A percentile compares a stretch with the other conserved stretches of the same genome.
Evolutionary conservation across 148 eudicot genomes (phyloP).

Genomic region (Rhododendron henanense): DNA sequence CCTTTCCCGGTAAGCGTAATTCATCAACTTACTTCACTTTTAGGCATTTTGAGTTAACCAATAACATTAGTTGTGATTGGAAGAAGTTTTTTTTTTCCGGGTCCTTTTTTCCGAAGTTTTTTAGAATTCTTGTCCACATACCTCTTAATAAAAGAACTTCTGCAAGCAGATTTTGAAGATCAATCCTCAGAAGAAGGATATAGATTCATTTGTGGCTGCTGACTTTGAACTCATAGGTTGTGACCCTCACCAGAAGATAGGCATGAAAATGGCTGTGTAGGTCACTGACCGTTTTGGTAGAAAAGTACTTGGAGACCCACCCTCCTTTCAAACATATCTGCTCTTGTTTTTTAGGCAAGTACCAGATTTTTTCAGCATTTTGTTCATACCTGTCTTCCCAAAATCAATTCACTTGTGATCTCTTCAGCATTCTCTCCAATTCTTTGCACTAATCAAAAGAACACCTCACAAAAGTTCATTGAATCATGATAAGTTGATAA

Average conservation of each 20-base stretch:
- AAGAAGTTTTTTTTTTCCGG: neutral
- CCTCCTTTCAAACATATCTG: too few relatives aligned
- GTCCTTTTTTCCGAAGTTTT: neutral
- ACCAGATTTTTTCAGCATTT: too few relatives aligned
- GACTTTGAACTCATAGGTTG: too few relatives aligned
- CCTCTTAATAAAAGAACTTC: neutral
- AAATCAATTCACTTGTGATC: neutral
- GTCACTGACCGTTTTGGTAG: too few relatives aligned
- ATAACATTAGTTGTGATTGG: neutral
- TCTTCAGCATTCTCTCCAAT: neutral
- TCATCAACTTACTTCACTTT: neutral
- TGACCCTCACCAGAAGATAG: too few relatives aligned
- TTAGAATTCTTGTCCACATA: neutral
- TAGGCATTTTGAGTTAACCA: neutral
- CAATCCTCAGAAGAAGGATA: constrained; percentile 65
- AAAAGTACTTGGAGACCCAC: too few relatives aligned
- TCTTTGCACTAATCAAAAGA: neutral
- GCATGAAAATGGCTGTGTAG: too few relatives aligned
- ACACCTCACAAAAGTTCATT: neutral
- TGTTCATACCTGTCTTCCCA: too few relatives aligned
- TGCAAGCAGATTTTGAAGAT: constrained; percentile 60
- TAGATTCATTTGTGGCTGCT: constrained; percentile 68
- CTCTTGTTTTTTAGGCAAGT: too few relatives aligned
- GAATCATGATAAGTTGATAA: neutral
- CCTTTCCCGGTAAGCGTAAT: constrained; percentile 79